phyloP scores from a whole-genome alignment of 306 rosid species.

The Quillaja saponaria region DNA sequence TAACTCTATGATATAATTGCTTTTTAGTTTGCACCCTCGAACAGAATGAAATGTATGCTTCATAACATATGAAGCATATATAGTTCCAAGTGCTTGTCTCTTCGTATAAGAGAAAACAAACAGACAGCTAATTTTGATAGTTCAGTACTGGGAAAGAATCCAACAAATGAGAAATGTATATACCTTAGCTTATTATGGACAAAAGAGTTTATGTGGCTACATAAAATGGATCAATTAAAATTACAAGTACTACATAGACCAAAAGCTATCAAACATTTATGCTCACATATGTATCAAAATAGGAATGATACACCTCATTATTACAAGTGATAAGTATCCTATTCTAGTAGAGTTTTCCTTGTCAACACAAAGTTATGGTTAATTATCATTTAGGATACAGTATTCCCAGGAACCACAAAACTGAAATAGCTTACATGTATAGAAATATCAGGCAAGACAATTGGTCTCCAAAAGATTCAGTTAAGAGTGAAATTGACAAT shows the following conservation, averaged over 20 bases:
- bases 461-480: background rate
- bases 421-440: background rate
- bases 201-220: background rate
- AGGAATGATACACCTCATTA: background rate
- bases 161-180: too few species aligned
- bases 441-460: background rate
- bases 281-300: constrained; percentile 1
- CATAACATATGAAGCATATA: too few species aligned
- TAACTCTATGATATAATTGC: too few species aligned
- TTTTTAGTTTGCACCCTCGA: too few species aligned
- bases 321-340: constrained; percentile 1
- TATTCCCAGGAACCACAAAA: background rate
- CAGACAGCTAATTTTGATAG: background rate
- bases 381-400: background rate
- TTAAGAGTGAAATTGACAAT: background rate
- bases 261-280: constrained; percentile 20
- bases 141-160: too few species aligned
- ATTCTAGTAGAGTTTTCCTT: constrained; percentile 12
- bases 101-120: background rate
- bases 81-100: background rate
- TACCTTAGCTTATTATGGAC: background rate
- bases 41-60: too few species aligned
- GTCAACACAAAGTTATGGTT: background rate
- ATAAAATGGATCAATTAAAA: background rate
- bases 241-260: background rate